Evolutionary conservation across 306 rosid genomes (phyloP).

Genomic region (Ochetophila trinervis): DNA sequence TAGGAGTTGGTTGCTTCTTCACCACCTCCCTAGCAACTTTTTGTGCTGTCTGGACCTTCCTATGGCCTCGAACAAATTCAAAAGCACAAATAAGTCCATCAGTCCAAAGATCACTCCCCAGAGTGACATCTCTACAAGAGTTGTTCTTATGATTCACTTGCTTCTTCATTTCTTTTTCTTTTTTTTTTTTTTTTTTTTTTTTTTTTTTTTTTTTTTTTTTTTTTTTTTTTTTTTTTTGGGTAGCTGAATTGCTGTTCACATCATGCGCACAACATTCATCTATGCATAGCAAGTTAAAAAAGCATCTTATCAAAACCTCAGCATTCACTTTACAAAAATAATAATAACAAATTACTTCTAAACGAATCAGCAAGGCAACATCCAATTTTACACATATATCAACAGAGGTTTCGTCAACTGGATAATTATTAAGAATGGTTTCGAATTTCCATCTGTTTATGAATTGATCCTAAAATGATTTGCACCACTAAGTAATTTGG

Average conservation of each 20-base stretch:
- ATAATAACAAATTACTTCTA: too few species aligned
- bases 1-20: slow-evolving; percentile 25
- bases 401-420: neutral
- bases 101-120: slow-evolving; percentile 44
- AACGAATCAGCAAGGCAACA: too few species aligned
- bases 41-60: slow-evolving; percentile 16
- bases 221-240: slow-evolving; percentile 1
- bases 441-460: neutral
- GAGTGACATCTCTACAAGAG: slow-evolving; percentile 19
- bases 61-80: slow-evolving; percentile 36
- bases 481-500: neutral
- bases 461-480: neutral
- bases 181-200: slow-evolving; percentile 6
- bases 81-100: slow-evolving; percentile 67
- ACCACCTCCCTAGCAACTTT: slow-evolving; percentile 11
- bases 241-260: neutral
- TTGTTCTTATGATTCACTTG: slow-evolving; percentile 20
- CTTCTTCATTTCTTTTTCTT: slow-evolving; percentile 32
- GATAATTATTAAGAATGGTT: neutral
- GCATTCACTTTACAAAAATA: too few species aligned
- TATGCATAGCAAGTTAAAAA: slow-evolving; percentile 2
- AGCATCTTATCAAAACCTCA: too few species aligned
- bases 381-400: neutral
- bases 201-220: too few species aligned
- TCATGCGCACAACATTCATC: neutral